A percentile compares a stretch with the other conserved stretches of the same genome.
Evolutionary conservation across 176 grass and related monocot genomes (phyloP).

Genomic region (Zea mays): DNA sequence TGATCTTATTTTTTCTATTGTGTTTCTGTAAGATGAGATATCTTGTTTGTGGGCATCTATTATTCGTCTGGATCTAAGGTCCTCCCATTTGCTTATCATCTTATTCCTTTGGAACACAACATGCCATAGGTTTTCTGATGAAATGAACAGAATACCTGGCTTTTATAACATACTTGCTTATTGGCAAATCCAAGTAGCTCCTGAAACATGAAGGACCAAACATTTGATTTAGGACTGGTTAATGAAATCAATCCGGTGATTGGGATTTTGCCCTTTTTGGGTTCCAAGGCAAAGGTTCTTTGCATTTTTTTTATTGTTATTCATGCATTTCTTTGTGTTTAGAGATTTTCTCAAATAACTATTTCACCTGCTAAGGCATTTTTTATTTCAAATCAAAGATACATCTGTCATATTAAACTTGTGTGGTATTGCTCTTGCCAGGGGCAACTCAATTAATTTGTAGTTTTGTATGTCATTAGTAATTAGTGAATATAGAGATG

Average conservation of each 20-base stretch:
- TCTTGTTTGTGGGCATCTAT: neutral
- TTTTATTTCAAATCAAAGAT: constrained; percentile 12
- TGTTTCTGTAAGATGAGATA: constrained; percentile 1
- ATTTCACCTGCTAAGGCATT: neutral
- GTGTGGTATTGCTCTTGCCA: neutral
- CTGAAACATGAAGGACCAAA: neutral
- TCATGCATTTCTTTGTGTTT: neutral
- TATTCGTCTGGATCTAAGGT: neutral
- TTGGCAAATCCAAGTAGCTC: neutral
- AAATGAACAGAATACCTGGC: constrained; percentile 1
- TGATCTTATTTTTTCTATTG: neutral
- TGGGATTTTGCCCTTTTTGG: neutral
- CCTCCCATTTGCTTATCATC: neutral
- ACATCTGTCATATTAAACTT: neutral
- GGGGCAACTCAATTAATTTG: neutral
- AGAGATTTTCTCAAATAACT: neutral
- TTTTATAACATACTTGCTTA: constrained; percentile 24
- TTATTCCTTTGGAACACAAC: neutral
- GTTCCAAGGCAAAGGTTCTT: neutral
- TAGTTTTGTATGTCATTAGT: neutral
- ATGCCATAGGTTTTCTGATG: neutral
- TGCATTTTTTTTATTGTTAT: constrained; percentile 16
- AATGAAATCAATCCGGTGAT: neutral
- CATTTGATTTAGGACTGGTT: constrained; percentile 3
- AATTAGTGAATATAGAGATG: constrained; percentile 14